A percentile compares a stretch with the other conserved stretches of the same genome.
phyloP scores from a whole-genome alignment of 2,329 filamentous ascomycete genomes.

The Sporothrix phasma region DNA sequence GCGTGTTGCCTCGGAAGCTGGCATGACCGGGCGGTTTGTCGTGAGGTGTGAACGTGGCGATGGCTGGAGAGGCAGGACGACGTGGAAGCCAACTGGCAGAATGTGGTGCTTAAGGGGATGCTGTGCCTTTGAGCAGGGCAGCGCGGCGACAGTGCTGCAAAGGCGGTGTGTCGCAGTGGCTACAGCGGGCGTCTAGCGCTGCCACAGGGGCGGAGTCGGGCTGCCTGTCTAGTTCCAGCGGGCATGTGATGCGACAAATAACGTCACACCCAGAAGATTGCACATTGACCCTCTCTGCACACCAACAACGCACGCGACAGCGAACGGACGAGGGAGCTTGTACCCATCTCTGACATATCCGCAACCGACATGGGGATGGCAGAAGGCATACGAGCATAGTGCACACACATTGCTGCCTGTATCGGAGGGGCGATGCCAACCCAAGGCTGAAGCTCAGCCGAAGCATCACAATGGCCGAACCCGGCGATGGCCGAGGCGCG shows the following conservation, averaged over 20 bases:
- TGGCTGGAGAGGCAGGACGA: neutral
- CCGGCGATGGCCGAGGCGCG: constrained; percentile 21
- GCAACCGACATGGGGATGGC: neutral
- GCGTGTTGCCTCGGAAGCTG: neutral
- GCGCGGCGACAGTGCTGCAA: neutral
- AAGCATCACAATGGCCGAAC: constrained; percentile 13
- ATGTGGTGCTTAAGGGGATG: constrained; percentile 11
- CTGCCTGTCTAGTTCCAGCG: neutral
- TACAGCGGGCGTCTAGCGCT: neutral
- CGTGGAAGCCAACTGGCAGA: constrained; percentile 16
- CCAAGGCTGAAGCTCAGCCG: neutral
- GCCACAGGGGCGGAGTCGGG: neutral
- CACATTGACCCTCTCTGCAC: too few species aligned
- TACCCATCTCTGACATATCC: neutral
- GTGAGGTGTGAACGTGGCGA: neutral
- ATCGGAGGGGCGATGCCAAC: neutral
- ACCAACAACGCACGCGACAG: neutral
- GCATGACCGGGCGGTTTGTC: constrained; percentile 5
- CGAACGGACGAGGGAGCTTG: too few species aligned
- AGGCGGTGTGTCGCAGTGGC: constrained; percentile 5
- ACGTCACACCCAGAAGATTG: neutral
- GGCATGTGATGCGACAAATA: neutral
- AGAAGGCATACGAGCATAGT: neutral
- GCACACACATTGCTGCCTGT: neutral
- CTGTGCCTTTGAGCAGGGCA: too few species aligned